phyloP scores from a whole-genome alignment of 2,329 filamentous ascomycete genomes.

The Aciculosporium take region DNA sequence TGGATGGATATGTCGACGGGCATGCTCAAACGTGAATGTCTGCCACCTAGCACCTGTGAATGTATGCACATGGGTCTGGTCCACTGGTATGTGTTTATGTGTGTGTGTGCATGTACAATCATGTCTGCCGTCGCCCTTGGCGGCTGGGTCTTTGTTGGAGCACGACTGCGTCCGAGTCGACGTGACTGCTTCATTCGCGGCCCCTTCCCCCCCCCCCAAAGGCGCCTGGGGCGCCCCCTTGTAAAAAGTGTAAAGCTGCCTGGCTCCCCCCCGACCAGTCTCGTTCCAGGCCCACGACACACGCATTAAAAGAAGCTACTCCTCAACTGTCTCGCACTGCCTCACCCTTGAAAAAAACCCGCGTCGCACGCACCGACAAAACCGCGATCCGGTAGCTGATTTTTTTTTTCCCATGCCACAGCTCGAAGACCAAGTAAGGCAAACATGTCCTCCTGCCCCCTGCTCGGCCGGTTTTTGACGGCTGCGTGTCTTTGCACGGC shows the following conservation, averaged over 20 bases:
- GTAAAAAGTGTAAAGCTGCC: not conserved
- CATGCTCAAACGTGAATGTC: too few species aligned
- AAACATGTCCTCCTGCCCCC: not conserved
- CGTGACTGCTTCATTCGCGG: not conserved
- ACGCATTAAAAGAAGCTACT: slow-evolving; percentile 8
- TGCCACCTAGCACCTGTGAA: too few species aligned
- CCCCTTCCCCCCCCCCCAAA: not conserved
- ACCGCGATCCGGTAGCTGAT: slow-evolving; percentile 19
- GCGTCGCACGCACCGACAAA: slow-evolving; percentile 16
- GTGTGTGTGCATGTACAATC: too few species aligned
- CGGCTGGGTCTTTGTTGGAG: too few species aligned
- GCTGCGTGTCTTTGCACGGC: slow-evolving; percentile 1
- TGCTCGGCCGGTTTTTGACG: not conserved
- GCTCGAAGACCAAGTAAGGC: slow-evolving; percentile 15
- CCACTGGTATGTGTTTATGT: too few species aligned
- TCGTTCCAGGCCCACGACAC: slow-evolving; percentile 10
- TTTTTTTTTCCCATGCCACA: slow-evolving; percentile 21
- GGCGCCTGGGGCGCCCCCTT: too few species aligned
- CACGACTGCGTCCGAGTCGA: too few species aligned
- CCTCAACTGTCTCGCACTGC: slow-evolving; percentile 10
- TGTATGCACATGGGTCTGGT: too few species aligned
- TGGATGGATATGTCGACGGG: too few species aligned
- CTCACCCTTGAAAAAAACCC: slow-evolving; percentile 14
- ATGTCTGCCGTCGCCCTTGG: too few species aligned
- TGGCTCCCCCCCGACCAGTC: slow-evolving; percentile 6